Base-by-base conservation (phyloP, 768 basidiomycete species). In the Mycena pura region DNA sequence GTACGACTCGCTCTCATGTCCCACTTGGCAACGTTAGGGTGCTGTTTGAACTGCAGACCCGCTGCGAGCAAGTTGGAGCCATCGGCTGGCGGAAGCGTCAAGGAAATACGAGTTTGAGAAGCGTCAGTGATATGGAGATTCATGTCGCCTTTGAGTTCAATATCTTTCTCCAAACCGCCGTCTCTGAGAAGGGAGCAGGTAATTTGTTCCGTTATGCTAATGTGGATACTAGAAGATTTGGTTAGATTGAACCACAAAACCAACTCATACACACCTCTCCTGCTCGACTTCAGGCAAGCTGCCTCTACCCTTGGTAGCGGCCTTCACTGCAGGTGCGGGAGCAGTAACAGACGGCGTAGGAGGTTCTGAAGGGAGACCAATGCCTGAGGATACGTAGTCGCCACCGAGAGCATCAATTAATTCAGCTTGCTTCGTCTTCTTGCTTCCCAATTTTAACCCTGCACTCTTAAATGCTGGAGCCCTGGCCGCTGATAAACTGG, bases 81-180 rank as follows among this genome's bases (percentile, higher is more conserved):
- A 62, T 87, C 84, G 11, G 80, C 78, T 14, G 84, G 75, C 17
- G 86, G 76, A 22, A 98, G 84, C 15, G 80, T 77, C 55, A 98
- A 80, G 47, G 85, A 85, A 70, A 97, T 76, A 62, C 90, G 88
- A 4, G 91, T 83, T 21, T 85, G 76, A n/a, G 85, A 79, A 0
- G 92, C 76, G 60, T 96, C 94, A 14, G 91, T 78, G 62, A 99
- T 90, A 49, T 88, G 86, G 31, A 99, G 84, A 73, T 95, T 95
- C 87, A 98, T 92, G 71, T 97, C 95, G 34, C 95, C 97, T 70
- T 93, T 93, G 68, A 99, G 83, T 64, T 98, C 94, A 78, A 99
- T 87, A 0, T 90, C 86, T 40, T 66, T 66, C 71, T 93, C 86
- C 25, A 97, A 77, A 38, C 96, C 96, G 29, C 97, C 96, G 72